These are phyloP conservation scores for Starmerella gropengiesseri DNA, from an alignment of 805 yeast genomes.

Conservation along the genomic window DNA sequence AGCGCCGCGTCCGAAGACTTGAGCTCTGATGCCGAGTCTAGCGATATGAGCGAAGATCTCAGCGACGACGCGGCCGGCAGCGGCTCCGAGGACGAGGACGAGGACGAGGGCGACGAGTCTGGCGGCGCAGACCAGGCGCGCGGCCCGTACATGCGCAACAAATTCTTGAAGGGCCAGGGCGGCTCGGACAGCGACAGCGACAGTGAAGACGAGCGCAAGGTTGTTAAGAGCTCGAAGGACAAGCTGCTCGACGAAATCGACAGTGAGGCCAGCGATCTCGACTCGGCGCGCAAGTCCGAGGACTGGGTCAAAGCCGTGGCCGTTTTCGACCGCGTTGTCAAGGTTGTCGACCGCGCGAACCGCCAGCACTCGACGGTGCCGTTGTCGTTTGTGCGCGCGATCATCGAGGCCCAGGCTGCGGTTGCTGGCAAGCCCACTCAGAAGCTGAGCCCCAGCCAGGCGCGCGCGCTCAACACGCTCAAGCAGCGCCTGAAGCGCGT, in stretches of 20 bases:
- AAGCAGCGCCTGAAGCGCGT: conserved; percentile 82
- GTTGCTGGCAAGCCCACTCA: conserved; percentile 47
- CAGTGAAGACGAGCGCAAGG: conserved; percentile 59
- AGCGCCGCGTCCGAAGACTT: conserved; percentile 30
- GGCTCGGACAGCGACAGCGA: conserved; percentile 35
- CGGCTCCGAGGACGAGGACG: conserved; percentile 31
- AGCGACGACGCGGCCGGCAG: conserved; percentile 26
- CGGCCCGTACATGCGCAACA: conserved; percentile 28
- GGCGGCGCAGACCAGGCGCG: conserved; percentile 31
- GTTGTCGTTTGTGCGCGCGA: conserved; percentile 50
- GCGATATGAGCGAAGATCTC: conserved; percentile 17
- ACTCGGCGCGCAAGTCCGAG: conserved; percentile 47
- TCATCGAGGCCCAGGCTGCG: conserved; percentile 63
- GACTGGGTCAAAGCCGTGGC: conserved; percentile 67
- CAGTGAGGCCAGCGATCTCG: conserved; percentile 52
- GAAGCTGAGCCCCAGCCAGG: conserved; percentile 69
- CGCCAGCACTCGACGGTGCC: conserved; percentile 75
- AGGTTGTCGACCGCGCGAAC: conserved; percentile 52
- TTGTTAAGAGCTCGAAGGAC: conserved; percentile 88
- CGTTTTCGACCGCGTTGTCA: conserved; percentile 70
- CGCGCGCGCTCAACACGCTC: conserved; percentile 76
- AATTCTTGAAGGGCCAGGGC: conserved; percentile 30
- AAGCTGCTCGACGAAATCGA: conserved; percentile 82
- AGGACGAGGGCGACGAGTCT: conserved; percentile 32
- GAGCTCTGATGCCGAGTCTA: conserved; percentile 35